Evolutionary conservation across 1,284 basidiomycete species (phyloP).

Genomic region (Pisolithus thermaeus): DNA sequence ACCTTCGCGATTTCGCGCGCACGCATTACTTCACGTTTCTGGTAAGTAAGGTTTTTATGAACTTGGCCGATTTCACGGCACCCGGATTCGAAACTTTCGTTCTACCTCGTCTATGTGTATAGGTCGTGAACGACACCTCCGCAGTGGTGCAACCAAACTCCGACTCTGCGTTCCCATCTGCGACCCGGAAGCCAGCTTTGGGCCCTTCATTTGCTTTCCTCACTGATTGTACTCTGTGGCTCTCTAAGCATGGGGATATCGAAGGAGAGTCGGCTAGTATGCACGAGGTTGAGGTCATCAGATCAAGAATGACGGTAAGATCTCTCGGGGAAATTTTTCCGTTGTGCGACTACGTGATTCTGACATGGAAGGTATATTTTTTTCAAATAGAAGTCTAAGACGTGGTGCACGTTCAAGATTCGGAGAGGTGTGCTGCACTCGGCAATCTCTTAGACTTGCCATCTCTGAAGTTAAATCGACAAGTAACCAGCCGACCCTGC

Average conservation of each 20-base stretch:
- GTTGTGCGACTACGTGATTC: background rate
- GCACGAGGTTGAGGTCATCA: slow-evolving; percentile 35
- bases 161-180: slow-evolving; percentile 33
- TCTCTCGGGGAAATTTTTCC: background rate
- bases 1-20: slow-evolving; percentile 49
- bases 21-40: slow-evolving; percentile 42
- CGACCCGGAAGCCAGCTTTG: slow-evolving; percentile 58
- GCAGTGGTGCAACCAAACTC: slow-evolving; percentile 30
- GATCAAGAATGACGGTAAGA: slow-evolving; percentile 44
- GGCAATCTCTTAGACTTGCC: background rate
- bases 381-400: slow-evolving; percentile 31
- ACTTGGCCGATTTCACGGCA: background rate
- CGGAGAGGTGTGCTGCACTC: slow-evolving; percentile 20
- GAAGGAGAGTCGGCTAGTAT: slow-evolving; percentile 15
- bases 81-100: background rate
- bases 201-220: slow-evolving; percentile 70
- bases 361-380: background rate
- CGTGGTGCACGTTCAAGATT: slow-evolving; percentile 32
- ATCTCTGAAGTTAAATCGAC: too few relatives aligned
- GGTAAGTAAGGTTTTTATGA: slow-evolving; percentile 31
- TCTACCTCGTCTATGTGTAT: background rate
- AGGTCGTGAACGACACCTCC: slow-evolving; percentile 46
- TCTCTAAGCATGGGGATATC: slow-evolving; percentile 27
- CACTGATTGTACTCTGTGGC: slow-evolving; percentile 68
- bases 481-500: too few relatives aligned